These are phyloP conservation scores for Xerocomus minutiporus DNA, from an alignment of 1,284 basidiomycete species.

Conservation along the genomic window DNA sequence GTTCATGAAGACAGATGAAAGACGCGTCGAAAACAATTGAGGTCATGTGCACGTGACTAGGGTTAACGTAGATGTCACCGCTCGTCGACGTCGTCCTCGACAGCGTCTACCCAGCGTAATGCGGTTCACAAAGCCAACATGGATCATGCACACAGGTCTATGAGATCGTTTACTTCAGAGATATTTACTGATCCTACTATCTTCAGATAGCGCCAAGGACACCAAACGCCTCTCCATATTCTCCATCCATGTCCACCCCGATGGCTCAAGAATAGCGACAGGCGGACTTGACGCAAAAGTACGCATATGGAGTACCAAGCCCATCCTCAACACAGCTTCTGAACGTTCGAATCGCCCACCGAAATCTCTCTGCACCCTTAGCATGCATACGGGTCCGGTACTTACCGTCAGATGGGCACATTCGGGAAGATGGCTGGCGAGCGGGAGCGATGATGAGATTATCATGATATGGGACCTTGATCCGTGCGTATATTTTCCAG, in stretches of 20 bases:
- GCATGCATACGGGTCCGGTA: conserved; percentile 93
- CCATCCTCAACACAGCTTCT: conserved; percentile 74
- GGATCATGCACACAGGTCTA: conserved; percentile 49
- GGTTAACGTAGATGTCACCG: not conserved
- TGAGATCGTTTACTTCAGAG: not conserved
- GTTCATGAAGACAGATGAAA: too few species aligned
- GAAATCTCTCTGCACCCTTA: conserved; percentile 85
- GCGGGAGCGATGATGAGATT: conserved; percentile 93
- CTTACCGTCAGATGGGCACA: conserved; percentile 95
- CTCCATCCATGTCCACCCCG: conserved; percentile 91
- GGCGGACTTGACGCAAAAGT: conserved; percentile 95
- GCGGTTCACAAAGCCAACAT: conserved; percentile 56
- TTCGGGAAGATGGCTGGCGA: conserved; percentile 90
- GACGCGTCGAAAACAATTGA: too few species aligned
- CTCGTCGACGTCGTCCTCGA: not conserved
- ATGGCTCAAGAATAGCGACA: conserved; percentile 93
- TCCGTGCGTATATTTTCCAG: conserved; percentile 57
- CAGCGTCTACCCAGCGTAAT: conserved; percentile 27
- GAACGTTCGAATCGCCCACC: conserved; percentile 77
- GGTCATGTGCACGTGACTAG: conserved; percentile 7
- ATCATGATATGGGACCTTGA: conserved; percentile 98
- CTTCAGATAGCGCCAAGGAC: conserved; percentile 32
- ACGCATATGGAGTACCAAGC: conserved; percentile 94
- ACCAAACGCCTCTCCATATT: conserved; percentile 85
- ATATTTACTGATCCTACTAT: not conserved